phyloP scores from a whole-genome alignment of 345 rosid species.

The Firmiana major region DNA sequence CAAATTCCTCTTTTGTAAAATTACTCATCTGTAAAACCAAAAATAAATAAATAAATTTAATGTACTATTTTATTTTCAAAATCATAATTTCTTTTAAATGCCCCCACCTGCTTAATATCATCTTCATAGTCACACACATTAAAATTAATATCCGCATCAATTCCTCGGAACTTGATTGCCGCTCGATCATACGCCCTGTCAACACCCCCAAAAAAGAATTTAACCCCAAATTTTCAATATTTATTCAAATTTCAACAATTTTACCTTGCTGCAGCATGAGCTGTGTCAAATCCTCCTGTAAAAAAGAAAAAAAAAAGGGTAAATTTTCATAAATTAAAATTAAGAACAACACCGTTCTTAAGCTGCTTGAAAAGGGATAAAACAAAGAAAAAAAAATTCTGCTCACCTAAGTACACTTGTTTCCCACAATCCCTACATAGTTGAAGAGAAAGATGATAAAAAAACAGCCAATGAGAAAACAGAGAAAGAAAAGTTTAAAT shows the following conservation, averaged over 20 bases:
- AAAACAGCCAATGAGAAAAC: neutral
- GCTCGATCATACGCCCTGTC: slow-evolving; percentile 82
- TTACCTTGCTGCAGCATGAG: slow-evolving; percentile 87
- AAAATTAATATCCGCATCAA: slow-evolving; percentile 79
- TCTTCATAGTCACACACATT: slow-evolving; percentile 51
- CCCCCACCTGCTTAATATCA: slow-evolving; percentile 55
- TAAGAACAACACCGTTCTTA: neutral
- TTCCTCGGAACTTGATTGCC: slow-evolving; percentile 72
- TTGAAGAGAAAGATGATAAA: neutral
- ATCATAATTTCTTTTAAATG: neutral
- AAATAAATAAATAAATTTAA: neutral
- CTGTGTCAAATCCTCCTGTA: slow-evolving; percentile 90
- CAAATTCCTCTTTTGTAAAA: slow-evolving; percentile 71
- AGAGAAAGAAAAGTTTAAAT: neutral
- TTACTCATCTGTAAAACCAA: slow-evolving; percentile 42
- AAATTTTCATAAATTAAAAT: neutral
- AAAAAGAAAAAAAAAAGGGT: neutral
- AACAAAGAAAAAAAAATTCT: neutral
- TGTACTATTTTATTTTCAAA: neutral
- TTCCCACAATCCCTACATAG: slow-evolving; percentile 80
- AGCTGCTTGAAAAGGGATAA: neutral
- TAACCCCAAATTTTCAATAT: neutral
- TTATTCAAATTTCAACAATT: neutral
- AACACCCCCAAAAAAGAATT: neutral
- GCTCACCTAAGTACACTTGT: slow-evolving; percentile 71